phyloP scores from a whole-genome alignment of 2,329 filamentous ascomycete genomes.

The Rutstroemia sp. region DNA sequence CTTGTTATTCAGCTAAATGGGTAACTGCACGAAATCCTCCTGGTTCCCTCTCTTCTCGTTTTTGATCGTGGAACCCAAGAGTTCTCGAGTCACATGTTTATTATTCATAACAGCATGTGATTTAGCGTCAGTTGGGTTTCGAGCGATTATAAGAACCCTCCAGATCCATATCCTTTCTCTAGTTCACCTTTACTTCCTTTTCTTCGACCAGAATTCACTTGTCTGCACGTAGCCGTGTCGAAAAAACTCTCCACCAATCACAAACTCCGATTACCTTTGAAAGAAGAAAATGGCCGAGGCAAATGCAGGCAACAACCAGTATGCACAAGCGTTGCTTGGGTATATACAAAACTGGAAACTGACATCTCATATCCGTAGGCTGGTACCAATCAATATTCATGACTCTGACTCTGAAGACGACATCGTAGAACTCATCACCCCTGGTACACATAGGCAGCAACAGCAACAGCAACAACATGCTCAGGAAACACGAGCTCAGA shows the following conservation, averaged over 20 bases:
- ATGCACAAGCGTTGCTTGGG: not conserved
- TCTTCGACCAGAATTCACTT: not conserved
- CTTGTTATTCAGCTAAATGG: too few species aligned
- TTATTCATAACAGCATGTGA: not conserved
- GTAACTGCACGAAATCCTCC: too few species aligned
- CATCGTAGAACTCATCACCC: not conserved
- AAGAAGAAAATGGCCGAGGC: not conserved
- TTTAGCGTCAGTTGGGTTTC: not conserved
- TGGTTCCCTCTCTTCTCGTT: too few species aligned
- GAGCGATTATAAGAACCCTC: not conserved
- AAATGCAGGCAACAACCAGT: not conserved
- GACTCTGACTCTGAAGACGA: not conserved
- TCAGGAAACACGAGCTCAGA: not conserved
- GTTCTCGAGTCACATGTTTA: too few species aligned
- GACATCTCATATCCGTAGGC: not conserved
- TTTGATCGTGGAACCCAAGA: not conserved
- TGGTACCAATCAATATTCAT: not conserved
- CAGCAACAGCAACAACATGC: not conserved
- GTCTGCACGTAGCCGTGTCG: not conserved
- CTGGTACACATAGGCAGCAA: constrained; percentile 10
- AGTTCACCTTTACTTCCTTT: not conserved
- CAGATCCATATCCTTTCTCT: not conserved
- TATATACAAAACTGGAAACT: not conserved
- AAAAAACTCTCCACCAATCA: not conserved
- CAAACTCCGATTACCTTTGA: not conserved